A percentile compares a stretch with the other conserved stretches of the same genome.
phyloP scores from a whole-genome alignment of 2,329 filamentous ascomycete species.

The Alternaria tenuissima region DNA sequence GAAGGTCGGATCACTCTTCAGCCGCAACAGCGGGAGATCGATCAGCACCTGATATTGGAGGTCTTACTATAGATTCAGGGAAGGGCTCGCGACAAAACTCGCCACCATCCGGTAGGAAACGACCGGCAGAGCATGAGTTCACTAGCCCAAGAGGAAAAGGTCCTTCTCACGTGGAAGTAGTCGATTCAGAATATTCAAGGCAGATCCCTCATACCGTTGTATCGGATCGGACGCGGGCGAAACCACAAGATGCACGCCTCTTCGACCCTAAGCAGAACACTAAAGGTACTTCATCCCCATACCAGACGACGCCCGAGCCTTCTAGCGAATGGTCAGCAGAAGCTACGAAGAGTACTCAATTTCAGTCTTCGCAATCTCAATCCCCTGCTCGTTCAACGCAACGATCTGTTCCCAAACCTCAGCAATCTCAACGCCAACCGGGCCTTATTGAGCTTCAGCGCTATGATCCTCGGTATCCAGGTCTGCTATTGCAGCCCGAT shows the following conservation, averaged over 20 bases:
- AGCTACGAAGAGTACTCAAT: conserved; percentile 26
- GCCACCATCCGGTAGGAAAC: conserved; percentile 37
- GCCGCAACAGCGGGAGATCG: conserved; percentile 38
- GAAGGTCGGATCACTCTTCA: conserved; percentile 34
- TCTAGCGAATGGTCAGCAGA: conserved; percentile 37
- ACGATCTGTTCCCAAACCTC: conserved; percentile 21
- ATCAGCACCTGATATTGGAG: conserved; percentile 42
- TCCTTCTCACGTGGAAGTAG: conserved; percentile 30
- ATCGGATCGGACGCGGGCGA: conserved; percentile 27
- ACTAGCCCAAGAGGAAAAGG: conserved; percentile 37
- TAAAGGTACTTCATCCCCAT: conserved; percentile 25
- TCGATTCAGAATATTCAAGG: conserved; percentile 38
- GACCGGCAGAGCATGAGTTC: conserved; percentile 40
- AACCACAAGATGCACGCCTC: conserved; percentile 27
- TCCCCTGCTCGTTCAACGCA: conserved; percentile 22
- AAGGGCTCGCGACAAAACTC: conserved; percentile 32
- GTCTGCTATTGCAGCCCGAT: conserved; percentile 65
- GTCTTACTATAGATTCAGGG: conserved; percentile 35
- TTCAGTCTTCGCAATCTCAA: conserved; percentile 24
- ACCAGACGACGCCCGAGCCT: conserved; percentile 33
- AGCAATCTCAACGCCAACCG: conserved; percentile 29
- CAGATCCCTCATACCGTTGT: conserved; percentile 26
- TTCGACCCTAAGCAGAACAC: conserved; percentile 30
- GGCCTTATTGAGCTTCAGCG: conserved; percentile 47
- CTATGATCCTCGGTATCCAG: conserved; percentile 46